Evolutionary conservation across 208 protist species (phyloP).

Genomic region (Crithidia thermophila): DNA sequence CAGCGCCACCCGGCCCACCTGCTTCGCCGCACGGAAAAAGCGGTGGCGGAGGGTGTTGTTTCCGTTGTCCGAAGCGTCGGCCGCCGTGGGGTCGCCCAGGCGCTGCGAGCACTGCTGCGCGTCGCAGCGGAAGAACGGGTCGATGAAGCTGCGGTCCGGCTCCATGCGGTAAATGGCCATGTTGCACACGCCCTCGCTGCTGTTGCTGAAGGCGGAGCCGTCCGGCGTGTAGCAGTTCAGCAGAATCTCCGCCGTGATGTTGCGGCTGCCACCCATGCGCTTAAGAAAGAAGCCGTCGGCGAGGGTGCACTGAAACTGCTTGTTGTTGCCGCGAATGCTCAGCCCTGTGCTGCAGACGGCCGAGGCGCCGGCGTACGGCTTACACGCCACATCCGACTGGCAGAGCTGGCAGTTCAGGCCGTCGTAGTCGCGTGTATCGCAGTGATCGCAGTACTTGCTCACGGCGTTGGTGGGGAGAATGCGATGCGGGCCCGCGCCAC

Average conservation of each 20-base stretch:
- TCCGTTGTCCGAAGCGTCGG: background rate
- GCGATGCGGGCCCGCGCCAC: slow-evolving; percentile 35
- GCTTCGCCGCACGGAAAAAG: slow-evolving; percentile 39
- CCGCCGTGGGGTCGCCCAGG: slow-evolving; percentile 20
- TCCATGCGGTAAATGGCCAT: slow-evolving; percentile 84
- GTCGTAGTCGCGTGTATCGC: slow-evolving; percentile 37
- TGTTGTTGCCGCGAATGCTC: slow-evolving; percentile 60
- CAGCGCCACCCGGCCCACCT: slow-evolving; percentile 46
- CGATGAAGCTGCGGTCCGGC: slow-evolving; percentile 55
- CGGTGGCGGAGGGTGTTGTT: slow-evolving; percentile 24
- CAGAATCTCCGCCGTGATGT: slow-evolving; percentile 59
- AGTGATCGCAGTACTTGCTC: slow-evolving; percentile 54
- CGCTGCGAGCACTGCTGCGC: slow-evolving; percentile 55
- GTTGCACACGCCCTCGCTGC: slow-evolving; percentile 39
- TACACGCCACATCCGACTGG: slow-evolving; percentile 52
- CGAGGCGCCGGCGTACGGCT: slow-evolving; percentile 23
- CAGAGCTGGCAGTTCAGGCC: slow-evolving; percentile 82
- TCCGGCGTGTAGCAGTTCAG: slow-evolving; percentile 71
- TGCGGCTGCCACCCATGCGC: slow-evolving; percentile 65
- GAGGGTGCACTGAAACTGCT: slow-evolving; percentile 80
- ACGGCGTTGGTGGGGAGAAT: slow-evolving; percentile 42
- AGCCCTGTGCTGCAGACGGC: slow-evolving; percentile 50
- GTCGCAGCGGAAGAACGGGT: slow-evolving; percentile 82
- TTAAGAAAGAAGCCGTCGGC: slow-evolving; percentile 55
- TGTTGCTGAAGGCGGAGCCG: slow-evolving; percentile 40